A percentile compares a stretch with the other conserved stretches of the same genome.
These are phyloP conservation scores for Amanita polypyramis DNA, from an alignment of 768 basidiomycete genomes.

Conservation along the genomic window DNA sequence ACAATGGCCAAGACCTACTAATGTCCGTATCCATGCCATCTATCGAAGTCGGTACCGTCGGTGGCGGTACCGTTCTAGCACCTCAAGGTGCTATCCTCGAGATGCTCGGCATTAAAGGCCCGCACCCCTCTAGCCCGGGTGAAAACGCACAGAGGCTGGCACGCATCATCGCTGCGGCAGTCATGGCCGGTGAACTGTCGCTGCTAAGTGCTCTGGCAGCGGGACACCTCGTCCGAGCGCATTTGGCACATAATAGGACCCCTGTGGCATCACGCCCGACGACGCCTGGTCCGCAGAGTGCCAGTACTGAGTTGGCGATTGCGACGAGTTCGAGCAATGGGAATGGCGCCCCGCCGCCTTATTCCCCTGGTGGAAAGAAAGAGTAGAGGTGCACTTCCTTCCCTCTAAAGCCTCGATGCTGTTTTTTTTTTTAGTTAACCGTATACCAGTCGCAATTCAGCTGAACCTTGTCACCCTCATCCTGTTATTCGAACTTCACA, in stretches of 20 bases:
- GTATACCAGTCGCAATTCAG: too few species aligned
- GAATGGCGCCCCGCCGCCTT: neutral
- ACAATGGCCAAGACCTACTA: conserved; percentile 82
- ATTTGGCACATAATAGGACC: conserved; percentile 89
- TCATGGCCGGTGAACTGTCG: conserved; percentile 96
- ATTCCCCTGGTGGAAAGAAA: neutral
- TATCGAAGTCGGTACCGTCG: conserved; percentile 97
- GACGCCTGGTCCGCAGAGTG: conserved; percentile 36
- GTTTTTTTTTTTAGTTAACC: too few species aligned
- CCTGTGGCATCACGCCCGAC: conserved; percentile 54
- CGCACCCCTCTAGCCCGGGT: conserved; percentile 80
- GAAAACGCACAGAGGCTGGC: conserved; percentile 86
- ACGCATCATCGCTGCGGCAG: conserved; percentile 79
- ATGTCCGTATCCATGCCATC: conserved; percentile 98
- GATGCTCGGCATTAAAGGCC: conserved; percentile 88
- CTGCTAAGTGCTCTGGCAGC: conserved; percentile 89
- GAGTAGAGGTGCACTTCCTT: neutral
- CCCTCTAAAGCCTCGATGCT: too few species aligned
- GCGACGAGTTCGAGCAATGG: neutral
- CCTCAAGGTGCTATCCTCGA: conserved; percentile 89
- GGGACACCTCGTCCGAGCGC: conserved; percentile 89
- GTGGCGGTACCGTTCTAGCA: conserved; percentile 87
- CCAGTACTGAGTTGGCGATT: conserved; percentile 7
- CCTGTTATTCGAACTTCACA: neutral
- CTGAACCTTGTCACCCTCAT: neutral